phyloP scores from a whole-genome alignment of 2,329 filamentous ascomycete species.

The Fusarium temperatum region DNA sequence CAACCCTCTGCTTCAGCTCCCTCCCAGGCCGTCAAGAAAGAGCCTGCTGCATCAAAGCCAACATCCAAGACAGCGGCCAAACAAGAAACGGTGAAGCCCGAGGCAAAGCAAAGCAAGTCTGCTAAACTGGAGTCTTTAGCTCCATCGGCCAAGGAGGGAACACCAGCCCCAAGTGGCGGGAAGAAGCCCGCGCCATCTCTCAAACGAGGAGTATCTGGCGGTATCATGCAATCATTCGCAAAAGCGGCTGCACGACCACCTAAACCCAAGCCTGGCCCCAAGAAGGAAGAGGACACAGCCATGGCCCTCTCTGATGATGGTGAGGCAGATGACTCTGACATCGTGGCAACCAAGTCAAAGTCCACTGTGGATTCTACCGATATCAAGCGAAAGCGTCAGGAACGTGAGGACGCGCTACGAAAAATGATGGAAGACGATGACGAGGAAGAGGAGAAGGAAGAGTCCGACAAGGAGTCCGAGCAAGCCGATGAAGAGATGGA shows the following conservation, averaged over 20 bases:
- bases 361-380: conserved; percentile 38
- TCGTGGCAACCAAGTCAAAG: conserved; percentile 40
- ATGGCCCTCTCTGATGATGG: conserved; percentile 52
- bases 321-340: conserved; percentile 51
- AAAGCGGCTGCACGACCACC: conserved; percentile 59
- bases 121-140: conserved; percentile 45
- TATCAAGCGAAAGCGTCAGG: conserved; percentile 44
- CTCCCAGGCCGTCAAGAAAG: conserved; percentile 35
- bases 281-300: conserved; percentile 45
- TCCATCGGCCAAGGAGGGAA: conserved; percentile 37
- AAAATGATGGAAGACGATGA: conserved; percentile 67
- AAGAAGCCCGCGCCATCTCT: conserved; percentile 49
- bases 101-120: conserved; percentile 22
- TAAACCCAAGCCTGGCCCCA: conserved; percentile 59
- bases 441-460: conserved; percentile 64
- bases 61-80: conserved; percentile 38
- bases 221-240: conserved; percentile 83
- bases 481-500: conserved; percentile 52
- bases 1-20: conserved; percentile 41
- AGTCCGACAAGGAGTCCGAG: conserved; percentile 50
- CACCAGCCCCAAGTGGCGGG: conserved; percentile 37
- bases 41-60: conserved; percentile 17
- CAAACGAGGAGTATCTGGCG: conserved; percentile 68
- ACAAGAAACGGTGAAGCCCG: conserved; percentile 21
- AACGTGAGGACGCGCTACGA: conserved; percentile 51